Conservation (phyloP, 106 monocot genomes). For the Dendrobium catenatum region DNA sequence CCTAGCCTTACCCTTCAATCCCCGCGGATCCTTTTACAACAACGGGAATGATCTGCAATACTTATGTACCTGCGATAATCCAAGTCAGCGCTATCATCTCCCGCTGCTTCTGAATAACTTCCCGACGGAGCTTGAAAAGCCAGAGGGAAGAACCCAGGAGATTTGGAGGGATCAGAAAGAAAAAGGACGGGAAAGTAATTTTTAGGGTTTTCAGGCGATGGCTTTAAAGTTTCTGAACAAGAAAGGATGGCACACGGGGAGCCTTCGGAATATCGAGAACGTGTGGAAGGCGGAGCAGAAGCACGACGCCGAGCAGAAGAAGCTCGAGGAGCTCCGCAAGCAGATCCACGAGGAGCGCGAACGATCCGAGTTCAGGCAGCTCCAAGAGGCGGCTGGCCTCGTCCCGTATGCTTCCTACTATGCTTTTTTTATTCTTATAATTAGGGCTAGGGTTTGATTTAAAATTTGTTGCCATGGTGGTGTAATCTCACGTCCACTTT, state of each 20-base stretch:
- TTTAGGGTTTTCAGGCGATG: slow-evolving; percentile 24
- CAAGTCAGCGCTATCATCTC: too few relatives aligned
- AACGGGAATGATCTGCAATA: too few relatives aligned
- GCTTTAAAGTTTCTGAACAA: slow-evolving; percentile 98
- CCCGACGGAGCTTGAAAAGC: not conserved
- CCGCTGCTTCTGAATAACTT: not conserved
- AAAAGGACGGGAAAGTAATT: not conserved
- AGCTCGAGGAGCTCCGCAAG: slow-evolving; percentile 93
- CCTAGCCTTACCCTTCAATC: too few relatives aligned
- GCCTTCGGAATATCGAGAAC: slow-evolving; percentile 95
- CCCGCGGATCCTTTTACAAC: too few relatives aligned
- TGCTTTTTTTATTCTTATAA: not conserved
- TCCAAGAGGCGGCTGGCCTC: slow-evolving; percentile 88
- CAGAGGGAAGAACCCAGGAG: not conserved
- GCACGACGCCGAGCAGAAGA: slow-evolving; percentile 71
- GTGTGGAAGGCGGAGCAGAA: slow-evolving; percentile 99
- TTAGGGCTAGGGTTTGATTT: slow-evolving; percentile 17
- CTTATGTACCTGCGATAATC: too few relatives aligned
- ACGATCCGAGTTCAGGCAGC: slow-evolving; percentile 73
- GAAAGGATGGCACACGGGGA: slow-evolving; percentile 99
- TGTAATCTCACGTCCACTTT: not conserved
- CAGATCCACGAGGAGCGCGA: slow-evolving; percentile 95
- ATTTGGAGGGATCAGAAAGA: not conserved
- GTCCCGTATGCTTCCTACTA: slow-evolving; percentile 44
- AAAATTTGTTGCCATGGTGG: not conserved